These are phyloP conservation scores for Agrocybe praecox DNA, from an alignment of 768 basidiomycete genomes.

Conservation along the genomic window DNA sequence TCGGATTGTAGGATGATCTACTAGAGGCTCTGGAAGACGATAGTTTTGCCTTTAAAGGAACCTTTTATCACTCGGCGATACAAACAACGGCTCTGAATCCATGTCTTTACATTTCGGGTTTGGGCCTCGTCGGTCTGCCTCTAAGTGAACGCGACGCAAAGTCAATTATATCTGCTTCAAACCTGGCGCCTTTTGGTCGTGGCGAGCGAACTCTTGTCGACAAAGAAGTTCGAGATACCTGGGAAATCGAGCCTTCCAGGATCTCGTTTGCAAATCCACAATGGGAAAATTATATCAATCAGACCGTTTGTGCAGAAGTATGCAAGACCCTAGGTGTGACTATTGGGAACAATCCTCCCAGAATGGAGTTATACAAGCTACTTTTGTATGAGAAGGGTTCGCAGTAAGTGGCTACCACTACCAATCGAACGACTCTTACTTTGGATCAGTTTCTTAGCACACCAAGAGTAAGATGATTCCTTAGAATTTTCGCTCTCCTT, in stretches of 20 bases:
- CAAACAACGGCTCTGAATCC: conserved; percentile 41
- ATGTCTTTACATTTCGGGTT: conserved; percentile 34
- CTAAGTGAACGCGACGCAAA: conserved; percentile 40
- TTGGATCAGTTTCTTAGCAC: conserved; percentile 39
- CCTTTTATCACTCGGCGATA: conserved; percentile 27
- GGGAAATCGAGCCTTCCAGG: conserved; percentile 46
- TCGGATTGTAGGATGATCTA: conserved; percentile 28
- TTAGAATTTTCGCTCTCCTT: background rate
- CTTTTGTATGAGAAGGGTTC: conserved; percentile 50
- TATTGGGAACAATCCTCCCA: conserved; percentile 25
- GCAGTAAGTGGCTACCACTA: conserved; percentile 36
- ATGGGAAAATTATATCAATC: conserved; percentile 39
- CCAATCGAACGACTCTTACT: background rate
- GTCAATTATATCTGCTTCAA: conserved; percentile 32
- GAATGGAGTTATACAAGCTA: conserved; percentile 47
- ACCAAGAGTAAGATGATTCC: conserved; percentile 40
- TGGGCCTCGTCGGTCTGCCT: conserved; percentile 47
- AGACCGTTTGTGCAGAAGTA: conserved; percentile 27
- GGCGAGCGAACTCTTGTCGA: conserved; percentile 45
- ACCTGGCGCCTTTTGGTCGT: conserved; percentile 47
- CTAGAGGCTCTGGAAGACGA: conserved; percentile 26
- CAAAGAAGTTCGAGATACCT: conserved; percentile 47
- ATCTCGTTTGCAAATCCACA: conserved; percentile 42
- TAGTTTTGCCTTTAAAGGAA: conserved; percentile 32
- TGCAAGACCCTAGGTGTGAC: conserved; percentile 39